phyloP scores from a whole-genome alignment of 2,329 filamentous ascomycete genomes.

The Cercospora citrullina region DNA sequence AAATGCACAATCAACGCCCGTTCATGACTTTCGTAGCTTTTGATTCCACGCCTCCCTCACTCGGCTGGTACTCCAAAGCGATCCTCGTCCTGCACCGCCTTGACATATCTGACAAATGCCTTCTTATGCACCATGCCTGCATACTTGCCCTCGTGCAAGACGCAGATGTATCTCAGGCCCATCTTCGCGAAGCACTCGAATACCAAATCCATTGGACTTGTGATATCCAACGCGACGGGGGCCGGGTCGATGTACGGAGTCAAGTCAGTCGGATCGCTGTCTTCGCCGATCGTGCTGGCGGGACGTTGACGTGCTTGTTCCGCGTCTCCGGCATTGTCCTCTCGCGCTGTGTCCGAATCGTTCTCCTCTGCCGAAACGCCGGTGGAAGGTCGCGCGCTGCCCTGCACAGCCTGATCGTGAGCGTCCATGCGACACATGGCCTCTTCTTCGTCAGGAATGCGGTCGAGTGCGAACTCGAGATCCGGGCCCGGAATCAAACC shows the following conservation, averaged over 20 bases:
- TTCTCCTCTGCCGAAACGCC: slow-evolving; percentile 13
- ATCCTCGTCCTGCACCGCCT: slow-evolving; percentile 67
- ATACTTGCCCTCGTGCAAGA: slow-evolving; percentile 78
- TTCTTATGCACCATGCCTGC: slow-evolving; percentile 96
- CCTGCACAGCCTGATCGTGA: slow-evolving; percentile 52
- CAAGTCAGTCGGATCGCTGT: slow-evolving; percentile 74
- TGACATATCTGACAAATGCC: slow-evolving; percentile 90
- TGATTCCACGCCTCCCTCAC: neutral
- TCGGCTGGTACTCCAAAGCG: slow-evolving; percentile 15
- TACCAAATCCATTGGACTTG: slow-evolving; percentile 88
- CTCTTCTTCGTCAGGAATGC: slow-evolving; percentile 68
- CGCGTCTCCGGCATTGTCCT: slow-evolving; percentile 16
- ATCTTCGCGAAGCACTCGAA: slow-evolving; percentile 97
- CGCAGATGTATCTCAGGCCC: slow-evolving; percentile 88
- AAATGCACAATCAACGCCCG: slow-evolving; percentile 7
- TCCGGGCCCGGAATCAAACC: slow-evolving; percentile 93
- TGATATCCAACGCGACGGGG: slow-evolving; percentile 82
- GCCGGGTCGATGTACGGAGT: slow-evolving; percentile 89
- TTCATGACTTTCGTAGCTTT: slow-evolving; percentile 8
- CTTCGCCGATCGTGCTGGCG: slow-evolving; percentile 15
- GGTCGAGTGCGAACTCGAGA: slow-evolving; percentile 88
- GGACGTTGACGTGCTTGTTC: neutral
- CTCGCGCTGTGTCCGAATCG: slow-evolving; percentile 18
- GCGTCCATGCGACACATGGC: slow-evolving; percentile 80
- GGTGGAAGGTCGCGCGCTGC: slow-evolving; percentile 12